A percentile compares a stretch with the other conserved stretches of the same genome.
These are phyloP conservation scores for Insectozyma bohioensis DNA, from an alignment of 1,139 yeast species.

Conservation along the genomic window DNA sequence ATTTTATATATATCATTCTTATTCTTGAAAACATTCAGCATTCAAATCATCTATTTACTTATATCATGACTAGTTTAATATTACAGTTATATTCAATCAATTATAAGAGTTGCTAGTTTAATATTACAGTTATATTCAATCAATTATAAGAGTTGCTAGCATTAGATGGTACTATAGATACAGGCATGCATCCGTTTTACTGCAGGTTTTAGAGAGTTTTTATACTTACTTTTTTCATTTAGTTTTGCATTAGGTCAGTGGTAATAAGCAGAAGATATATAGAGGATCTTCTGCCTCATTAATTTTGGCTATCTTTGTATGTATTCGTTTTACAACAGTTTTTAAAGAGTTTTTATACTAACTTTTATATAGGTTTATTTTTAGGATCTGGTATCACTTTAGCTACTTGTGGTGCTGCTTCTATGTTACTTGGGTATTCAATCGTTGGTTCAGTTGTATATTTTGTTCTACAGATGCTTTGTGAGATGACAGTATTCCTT, in stretches of 20 bases:
- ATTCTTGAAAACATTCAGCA: no score
- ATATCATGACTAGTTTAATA: no score
- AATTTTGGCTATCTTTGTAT: constrained; percentile 46
- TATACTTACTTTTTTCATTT: no score
- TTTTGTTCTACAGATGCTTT: constrained; percentile 57
- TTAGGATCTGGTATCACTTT: constrained; percentile 51
- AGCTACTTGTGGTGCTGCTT: constrained; percentile 50
- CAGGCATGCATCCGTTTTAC: no score
- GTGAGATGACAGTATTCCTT: constrained; percentile 61
- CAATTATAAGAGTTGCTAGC: constrained; percentile 40
- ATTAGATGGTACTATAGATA: constrained; percentile 42
- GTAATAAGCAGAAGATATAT: constrained; percentile 17
- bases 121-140: no score
- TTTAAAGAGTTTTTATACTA: no score
- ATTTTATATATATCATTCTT: no score
- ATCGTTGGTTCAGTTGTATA: constrained; percentile 53
- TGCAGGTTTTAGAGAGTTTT: no score
- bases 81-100: no score
- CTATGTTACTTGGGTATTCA: constrained; percentile 45
- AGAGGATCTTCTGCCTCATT: constrained; percentile 20
- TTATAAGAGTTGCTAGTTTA: no score
- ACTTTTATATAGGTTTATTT: constrained; percentile 43
- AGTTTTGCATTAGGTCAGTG: constrained; percentile 59
- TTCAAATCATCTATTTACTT: no score
- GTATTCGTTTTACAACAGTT: constrained; percentile 52